Evolutionary conservation across 208 protist genomes (phyloP).

Genomic region (Endotrypanum monterogeii): DNA sequence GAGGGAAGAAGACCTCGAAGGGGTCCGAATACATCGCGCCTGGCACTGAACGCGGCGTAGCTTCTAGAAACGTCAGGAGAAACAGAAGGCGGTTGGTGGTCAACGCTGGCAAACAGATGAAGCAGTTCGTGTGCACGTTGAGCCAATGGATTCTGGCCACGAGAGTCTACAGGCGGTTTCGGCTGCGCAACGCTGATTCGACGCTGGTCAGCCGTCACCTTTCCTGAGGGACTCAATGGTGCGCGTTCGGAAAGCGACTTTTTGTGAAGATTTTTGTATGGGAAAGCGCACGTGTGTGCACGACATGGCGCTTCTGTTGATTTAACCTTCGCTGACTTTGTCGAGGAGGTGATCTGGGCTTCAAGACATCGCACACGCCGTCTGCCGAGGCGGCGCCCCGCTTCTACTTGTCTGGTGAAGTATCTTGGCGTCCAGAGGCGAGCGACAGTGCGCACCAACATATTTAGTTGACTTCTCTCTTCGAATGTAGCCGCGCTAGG

Average conservation of each 20-base stretch:
- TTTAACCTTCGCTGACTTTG: neutral
- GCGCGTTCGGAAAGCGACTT: neutral
- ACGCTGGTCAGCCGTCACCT: neutral
- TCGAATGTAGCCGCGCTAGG: neutral
- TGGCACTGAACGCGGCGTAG: conserved; percentile 16
- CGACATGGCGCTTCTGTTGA: neutral
- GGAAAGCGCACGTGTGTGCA: neutral
- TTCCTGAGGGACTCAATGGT: neutral
- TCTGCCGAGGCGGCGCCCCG: neutral
- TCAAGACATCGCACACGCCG: conserved; percentile 5
- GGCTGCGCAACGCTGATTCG: neutral
- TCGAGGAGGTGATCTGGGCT: neutral
- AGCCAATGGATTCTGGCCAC: neutral
- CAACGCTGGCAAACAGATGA: neutral
- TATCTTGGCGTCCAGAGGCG: conserved; percentile 54
- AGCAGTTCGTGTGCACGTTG: conserved; percentile 12
- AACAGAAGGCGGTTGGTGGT: neutral
- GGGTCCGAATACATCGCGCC: conserved; percentile 32
- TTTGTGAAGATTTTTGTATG: neutral
- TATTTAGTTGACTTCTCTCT: neutral
- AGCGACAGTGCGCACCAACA: conserved; percentile 36
- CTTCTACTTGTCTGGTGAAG: conserved; percentile 25
- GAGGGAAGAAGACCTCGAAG: conserved; percentile 27
- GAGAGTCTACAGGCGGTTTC: neutral
- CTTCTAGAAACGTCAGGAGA: conserved; percentile 1